A percentile compares a stretch with the other conserved stretches of the same genome.
Evolutionary conservation across 73 alveolate genomes (phyloP).

Genomic region (Tetrahymena thermophila): DNA sequence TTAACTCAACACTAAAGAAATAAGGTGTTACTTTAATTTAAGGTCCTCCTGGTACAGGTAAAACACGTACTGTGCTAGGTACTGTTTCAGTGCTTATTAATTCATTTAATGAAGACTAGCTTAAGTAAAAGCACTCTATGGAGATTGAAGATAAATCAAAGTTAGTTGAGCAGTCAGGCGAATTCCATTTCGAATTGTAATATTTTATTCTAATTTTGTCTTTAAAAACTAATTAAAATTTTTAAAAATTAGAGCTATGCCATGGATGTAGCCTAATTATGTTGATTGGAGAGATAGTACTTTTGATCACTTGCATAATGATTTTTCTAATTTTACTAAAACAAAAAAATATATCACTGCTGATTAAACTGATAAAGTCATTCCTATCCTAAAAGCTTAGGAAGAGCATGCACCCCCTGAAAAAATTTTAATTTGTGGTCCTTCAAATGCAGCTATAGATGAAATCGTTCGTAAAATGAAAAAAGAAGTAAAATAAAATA

Average conservation of each 20-base stretch:
- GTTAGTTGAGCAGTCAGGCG: background rate
- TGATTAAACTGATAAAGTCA: background rate
- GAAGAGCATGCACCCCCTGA: conserved; percentile 14
- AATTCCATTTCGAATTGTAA: background rate
- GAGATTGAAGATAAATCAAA: conserved; percentile 13
- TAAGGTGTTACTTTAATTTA: conserved; percentile 33
- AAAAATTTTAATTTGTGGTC: conserved; percentile 67
- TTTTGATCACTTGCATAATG: conserved; percentile 36
- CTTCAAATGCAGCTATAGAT: conserved; percentile 86
- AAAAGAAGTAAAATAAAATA: conserved; percentile 34
- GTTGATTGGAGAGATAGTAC: conserved; percentile 47
- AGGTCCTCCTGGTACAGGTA: conserved; percentile 51
- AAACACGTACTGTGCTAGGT: conserved; percentile 36
- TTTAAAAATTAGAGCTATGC: background rate
- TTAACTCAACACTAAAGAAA: conserved; percentile 20
- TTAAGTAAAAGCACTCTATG: background rate
- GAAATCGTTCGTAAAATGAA: conserved; percentile 53
- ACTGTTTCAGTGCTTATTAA: conserved; percentile 19
- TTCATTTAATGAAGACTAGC: background rate
- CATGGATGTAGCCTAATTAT: conserved; percentile 17
- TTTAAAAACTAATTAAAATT: background rate
- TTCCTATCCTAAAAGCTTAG: background rate
- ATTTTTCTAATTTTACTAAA: background rate
- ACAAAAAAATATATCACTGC: conserved; percentile 8
- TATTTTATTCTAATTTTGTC: background rate